A percentile compares a stretch with the other conserved stretches of the same genome.
phyloP scores from a whole-genome alignment of 441 rosid species.

The Pelargonium fulgidum region DNA sequence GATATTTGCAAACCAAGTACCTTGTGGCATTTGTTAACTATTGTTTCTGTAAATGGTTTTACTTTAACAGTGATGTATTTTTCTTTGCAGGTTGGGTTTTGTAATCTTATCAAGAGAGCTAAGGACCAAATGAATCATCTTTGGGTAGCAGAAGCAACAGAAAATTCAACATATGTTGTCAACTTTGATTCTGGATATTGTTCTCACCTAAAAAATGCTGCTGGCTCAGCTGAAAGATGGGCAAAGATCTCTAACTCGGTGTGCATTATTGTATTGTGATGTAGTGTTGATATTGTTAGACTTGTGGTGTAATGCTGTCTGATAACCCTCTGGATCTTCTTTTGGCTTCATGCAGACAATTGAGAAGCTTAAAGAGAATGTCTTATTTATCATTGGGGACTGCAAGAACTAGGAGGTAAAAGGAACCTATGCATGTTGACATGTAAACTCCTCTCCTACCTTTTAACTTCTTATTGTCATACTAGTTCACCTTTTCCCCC shows the following conservation, averaged over 20 bases:
- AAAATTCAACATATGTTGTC: conserved; percentile 58
- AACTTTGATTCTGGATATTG: conserved; percentile 42
- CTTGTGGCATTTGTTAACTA: not conserved
- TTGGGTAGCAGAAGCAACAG: conserved; percentile 89
- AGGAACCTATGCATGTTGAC: conserved; percentile 14
- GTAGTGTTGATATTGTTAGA: conserved; percentile 8
- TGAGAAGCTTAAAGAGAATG: conserved; percentile 47
- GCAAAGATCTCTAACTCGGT: conserved; percentile 58
- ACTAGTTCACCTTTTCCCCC: not conserved
- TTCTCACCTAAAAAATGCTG: conserved; percentile 61
- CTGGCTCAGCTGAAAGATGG: conserved; percentile 52
- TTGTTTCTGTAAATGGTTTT: not conserved
- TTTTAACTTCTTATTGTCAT: not conserved
- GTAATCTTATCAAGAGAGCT: conserved; percentile 69
- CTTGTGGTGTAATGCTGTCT: conserved; percentile 13
- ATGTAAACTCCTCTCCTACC: conserved; percentile 23
- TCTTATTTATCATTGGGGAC: conserved; percentile 45
- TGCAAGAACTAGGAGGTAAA: conserved; percentile 29
- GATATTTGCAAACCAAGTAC: conserved; percentile 15
- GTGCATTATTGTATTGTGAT: conserved; percentile 13
- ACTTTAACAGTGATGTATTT: not conserved
- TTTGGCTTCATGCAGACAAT: conserved; percentile 42
- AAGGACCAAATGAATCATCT: conserved; percentile 60
- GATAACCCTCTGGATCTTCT: conserved; percentile 1
- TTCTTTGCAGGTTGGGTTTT: conserved; percentile 66